Percentiles rank a stretch among this genome's conserved stretches.
phyloP scores from a whole-genome alignment of 139 green algal genomes.

The Spirogloea muscicola region DNA sequence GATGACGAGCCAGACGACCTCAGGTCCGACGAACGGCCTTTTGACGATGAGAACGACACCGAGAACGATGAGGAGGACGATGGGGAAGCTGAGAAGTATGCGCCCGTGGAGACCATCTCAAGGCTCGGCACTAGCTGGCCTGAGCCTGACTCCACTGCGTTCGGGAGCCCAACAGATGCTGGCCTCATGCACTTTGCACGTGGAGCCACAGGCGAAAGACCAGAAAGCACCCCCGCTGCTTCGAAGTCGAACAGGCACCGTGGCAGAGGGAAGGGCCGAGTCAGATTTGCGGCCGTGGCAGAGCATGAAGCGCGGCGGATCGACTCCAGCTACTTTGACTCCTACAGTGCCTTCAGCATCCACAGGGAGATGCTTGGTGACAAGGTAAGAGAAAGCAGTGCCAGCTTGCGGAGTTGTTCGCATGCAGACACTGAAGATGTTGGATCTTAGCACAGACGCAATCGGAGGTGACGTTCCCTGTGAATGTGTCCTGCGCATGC shows the following conservation, averaged over 20 bases:
- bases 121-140: no score
- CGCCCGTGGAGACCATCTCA: neutral
- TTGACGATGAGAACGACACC: neutral
- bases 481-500: no score
- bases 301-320: conserved; percentile 9
- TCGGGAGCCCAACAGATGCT: no score
- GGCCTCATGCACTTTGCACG: neutral
- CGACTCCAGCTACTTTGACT: conserved; percentile 37
- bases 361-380: conserved; percentile 94
- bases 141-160: no score
- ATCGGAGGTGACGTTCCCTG: no score
- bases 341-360: conserved; percentile 83
- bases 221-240: no score
- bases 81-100: neutral
- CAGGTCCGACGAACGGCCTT: neutral
- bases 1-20: neutral
- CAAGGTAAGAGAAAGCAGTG: no score
- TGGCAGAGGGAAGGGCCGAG: conserved; percentile 16
- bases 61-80: conserved; percentile 2
- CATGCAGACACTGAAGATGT: no score
- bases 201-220: conserved; percentile 3
- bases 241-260: no score
- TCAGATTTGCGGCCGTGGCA: conserved; percentile 30
- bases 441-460: no score
- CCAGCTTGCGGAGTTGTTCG: no score